Evolutionary conservation across 1,139 yeast genomes (phyloP).

Genomic region (Taphrina pruni): DNA sequence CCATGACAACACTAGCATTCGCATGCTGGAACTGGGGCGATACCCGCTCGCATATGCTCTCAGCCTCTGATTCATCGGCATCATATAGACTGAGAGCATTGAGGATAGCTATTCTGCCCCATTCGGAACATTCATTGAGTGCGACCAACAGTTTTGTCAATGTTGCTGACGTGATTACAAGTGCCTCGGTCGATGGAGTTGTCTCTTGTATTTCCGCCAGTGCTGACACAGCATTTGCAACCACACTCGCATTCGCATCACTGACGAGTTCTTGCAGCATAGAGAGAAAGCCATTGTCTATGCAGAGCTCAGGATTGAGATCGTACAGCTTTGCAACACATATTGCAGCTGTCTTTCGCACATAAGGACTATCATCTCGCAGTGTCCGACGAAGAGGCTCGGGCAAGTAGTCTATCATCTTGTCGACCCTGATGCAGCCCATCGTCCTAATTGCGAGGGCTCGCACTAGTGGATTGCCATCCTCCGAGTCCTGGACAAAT

Average conservation of each 20-base stretch:
- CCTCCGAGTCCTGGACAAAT: conserved; percentile 91
- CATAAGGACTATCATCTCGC: conserved; percentile 92
- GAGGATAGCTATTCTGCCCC: conserved; percentile 94
- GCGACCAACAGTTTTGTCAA: conserved; percentile 76
- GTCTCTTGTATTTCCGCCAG: conserved; percentile 79
- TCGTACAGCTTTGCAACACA: conserved; percentile 96
- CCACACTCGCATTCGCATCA: conserved; percentile 93
- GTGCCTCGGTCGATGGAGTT: conserved; percentile 61
- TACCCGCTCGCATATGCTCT: conserved; percentile 85
- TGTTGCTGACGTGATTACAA: conserved; percentile 56
- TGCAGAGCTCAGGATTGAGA: conserved; percentile 75
- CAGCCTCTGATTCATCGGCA: conserved; percentile 69
- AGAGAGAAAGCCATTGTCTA: conserved; percentile 84
- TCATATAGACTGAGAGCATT: conserved; percentile 76
- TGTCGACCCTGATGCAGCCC: conserved; percentile 97
- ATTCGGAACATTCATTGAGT: conserved; percentile 94
- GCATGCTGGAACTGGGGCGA: conserved; percentile 97
- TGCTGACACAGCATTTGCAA: conserved; percentile 89
- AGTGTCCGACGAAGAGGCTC: conserved; percentile 84
- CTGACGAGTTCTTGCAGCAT: conserved; percentile 71
- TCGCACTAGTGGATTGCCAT: conserved; percentile 93
- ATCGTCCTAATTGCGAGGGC: conserved; percentile 97
- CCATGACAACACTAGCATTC: conserved; percentile 91
- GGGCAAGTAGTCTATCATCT: conserved; percentile 93
- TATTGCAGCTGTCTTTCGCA: conserved; percentile 94